Percentiles rank a stretch among this genome's conserved stretches.
Evolutionary conservation across 2,329 filamentous ascomycete genomes (phyloP).

Genomic region (Talaromyces rugulosus): DNA sequence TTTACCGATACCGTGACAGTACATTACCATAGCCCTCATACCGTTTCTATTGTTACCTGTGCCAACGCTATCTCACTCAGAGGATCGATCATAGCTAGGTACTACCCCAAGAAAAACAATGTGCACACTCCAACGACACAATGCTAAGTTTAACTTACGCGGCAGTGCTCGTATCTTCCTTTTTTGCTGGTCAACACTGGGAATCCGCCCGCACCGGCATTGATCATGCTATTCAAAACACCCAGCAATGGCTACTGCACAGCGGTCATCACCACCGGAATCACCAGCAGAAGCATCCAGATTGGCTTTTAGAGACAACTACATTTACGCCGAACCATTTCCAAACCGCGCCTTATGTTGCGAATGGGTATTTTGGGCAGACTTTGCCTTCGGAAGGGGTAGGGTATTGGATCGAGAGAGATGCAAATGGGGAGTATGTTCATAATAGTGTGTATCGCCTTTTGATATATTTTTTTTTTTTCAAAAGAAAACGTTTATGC

Average conservation of each 20-base stretch:
- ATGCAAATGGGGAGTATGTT: slow-evolving; percentile 6
- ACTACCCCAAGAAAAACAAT: neutral
- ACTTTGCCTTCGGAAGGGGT: slow-evolving; percentile 8
- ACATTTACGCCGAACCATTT: slow-evolving; percentile 11
- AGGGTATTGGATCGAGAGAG: slow-evolving; percentile 11
- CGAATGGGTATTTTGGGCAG: slow-evolving; percentile 13
- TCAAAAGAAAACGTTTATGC: neutral
- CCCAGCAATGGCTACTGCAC: neutral
- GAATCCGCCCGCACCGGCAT: neutral
- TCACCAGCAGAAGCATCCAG: neutral
- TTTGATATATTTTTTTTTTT: neutral
- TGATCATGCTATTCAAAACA: neutral
- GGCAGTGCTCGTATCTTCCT: neutral
- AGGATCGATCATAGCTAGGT: neutral
- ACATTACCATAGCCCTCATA: neutral
- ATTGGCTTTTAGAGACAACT: slow-evolving; percentile 9
- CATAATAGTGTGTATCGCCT: slow-evolving; percentile 3
- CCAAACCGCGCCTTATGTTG: slow-evolving; percentile 10
- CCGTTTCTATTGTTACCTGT: neutral
- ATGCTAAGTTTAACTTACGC: neutral
- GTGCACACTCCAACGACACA: neutral
- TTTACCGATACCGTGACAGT: neutral
- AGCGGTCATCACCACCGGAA: neutral
- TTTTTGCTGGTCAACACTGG: neutral
- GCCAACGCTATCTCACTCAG: neutral